Evolutionary conservation across 768 basidiomycete species (phyloP).

Genomic region (Fomitopsis pulvina): DNA sequence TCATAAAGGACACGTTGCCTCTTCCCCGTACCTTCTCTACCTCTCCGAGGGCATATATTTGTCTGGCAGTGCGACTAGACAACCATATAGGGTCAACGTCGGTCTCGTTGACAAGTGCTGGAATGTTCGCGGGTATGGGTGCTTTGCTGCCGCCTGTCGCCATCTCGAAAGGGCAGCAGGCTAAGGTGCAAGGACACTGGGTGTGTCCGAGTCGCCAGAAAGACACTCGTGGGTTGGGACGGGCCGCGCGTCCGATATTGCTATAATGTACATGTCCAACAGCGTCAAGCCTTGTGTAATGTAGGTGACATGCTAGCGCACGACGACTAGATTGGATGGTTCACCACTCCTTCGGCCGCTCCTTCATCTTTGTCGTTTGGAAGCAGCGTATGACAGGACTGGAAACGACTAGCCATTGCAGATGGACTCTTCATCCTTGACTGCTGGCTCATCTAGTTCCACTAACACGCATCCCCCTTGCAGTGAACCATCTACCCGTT

Average conservation of each 20-base stretch:
- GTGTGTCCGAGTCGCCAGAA: no score
- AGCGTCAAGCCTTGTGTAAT: no score
- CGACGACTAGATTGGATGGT: no score
- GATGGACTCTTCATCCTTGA: background rate
- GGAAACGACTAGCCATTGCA: background rate
- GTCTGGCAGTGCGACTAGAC: slow-evolving; percentile 72
- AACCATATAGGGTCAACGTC: slow-evolving; percentile 77
- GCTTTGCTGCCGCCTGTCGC: background rate
- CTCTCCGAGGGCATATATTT: slow-evolving; percentile 73
- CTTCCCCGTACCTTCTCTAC: slow-evolving; percentile 62
- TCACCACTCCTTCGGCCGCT: background rate
- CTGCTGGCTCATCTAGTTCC: background rate
- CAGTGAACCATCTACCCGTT: slow-evolving; percentile 38
- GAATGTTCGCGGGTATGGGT: background rate
- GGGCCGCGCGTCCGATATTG: no score
- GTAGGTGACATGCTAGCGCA: no score
- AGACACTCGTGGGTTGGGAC: background rate
- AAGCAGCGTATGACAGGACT: background rate
- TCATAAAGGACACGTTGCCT: background rate
- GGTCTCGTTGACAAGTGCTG: background rate
- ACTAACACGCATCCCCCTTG: background rate
- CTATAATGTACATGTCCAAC: no score
- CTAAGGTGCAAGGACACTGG: no score
- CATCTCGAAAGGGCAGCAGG: no score
- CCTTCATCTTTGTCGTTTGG: background rate